Conservation (phyloP, 257 asterid genomes). For the Capsicum baccatum region DNA sequence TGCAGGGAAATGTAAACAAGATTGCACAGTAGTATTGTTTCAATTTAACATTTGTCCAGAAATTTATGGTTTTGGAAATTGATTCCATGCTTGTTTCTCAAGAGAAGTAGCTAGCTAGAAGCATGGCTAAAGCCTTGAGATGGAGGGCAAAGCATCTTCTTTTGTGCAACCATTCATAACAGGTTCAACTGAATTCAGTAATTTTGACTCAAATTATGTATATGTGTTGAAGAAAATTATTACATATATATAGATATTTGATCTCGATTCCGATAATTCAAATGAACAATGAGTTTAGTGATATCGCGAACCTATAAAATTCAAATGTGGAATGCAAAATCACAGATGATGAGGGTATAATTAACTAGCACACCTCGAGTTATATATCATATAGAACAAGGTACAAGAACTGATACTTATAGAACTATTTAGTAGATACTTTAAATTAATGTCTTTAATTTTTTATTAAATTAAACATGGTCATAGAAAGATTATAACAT, state of each 20-base stretch:
- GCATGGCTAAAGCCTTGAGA: neutral
- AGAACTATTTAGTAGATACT: neutral
- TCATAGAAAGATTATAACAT: neutral
- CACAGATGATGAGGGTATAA: neutral
- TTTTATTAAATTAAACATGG: neutral
- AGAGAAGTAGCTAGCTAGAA: constrained; percentile 19
- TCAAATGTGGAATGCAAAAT: neutral
- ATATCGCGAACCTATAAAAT: neutral
- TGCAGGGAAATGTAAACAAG: neutral
- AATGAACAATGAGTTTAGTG: neutral
- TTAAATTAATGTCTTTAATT: neutral
- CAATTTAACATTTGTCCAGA: constrained; percentile 16
- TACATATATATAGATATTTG: neutral
- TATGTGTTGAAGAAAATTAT: neutral
- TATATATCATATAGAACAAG: neutral
- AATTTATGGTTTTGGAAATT: neutral
- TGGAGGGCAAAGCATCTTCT: constrained; percentile 24
- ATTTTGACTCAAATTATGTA: neutral
- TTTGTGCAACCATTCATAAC: neutral
- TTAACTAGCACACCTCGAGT: neutral
- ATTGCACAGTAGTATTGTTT: neutral
- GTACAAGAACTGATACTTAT: neutral
- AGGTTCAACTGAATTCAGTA: neutral
- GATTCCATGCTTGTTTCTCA: constrained; percentile 22
- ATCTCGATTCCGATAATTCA: neutral